phyloP scores from a whole-genome alignment of 1,284 basidiomycete genomes.

The Boletus austroedulis region DNA sequence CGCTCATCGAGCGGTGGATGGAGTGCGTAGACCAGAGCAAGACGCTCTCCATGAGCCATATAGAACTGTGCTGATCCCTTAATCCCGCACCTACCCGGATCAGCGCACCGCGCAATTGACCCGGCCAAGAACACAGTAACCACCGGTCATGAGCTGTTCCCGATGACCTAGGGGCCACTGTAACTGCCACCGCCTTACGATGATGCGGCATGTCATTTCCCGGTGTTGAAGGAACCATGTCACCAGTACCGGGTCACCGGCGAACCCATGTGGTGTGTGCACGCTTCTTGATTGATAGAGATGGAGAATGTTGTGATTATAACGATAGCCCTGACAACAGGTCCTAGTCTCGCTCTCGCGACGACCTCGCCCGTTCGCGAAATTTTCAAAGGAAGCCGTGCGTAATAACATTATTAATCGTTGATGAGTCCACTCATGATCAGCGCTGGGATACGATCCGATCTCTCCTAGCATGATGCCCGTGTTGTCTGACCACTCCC shows the following conservation, averaged over 20 bases:
- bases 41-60: background rate
- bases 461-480: slow-evolving; percentile 10
- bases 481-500: background rate
- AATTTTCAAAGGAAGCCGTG: background rate
- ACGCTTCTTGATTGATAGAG: background rate
- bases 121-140: background rate
- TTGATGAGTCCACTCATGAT: slow-evolving; percentile 24
- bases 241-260: background rate
- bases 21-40: too few relatives aligned
- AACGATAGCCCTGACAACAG: background rate
- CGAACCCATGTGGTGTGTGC: background rate
- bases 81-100: background rate
- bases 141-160: background rate
- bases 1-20: background rate
- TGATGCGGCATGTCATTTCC: slow-evolving; percentile 15
- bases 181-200: background rate
- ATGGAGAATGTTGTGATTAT: slow-evolving; percentile 2
- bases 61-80: slow-evolving; percentile 6
- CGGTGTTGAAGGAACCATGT: background rate
- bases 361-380: background rate
- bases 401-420: background rate
- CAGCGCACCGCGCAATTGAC: background rate
- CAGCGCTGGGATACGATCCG: slow-evolving; percentile 18
- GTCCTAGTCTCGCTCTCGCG: background rate
- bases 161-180: background rate